Conservation (phyloP, 345 rosid genomes). For the Aquilaria sinensis region DNA sequence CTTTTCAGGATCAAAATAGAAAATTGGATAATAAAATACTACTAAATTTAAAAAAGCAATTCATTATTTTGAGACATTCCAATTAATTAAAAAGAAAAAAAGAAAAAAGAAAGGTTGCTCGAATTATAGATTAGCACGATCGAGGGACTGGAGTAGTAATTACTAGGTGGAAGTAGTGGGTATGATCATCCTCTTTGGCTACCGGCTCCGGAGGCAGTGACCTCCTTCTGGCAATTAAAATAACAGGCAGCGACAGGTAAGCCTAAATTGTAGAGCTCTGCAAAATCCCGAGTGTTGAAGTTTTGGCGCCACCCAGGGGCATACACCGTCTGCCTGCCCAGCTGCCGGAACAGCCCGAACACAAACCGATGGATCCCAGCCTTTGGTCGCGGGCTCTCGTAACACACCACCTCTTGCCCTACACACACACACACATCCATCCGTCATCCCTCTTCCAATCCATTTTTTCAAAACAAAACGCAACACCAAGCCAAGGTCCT, state of each 20-base stretch:
- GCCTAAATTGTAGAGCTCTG: constrained; percentile 75
- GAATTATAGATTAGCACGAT: too few relatives aligned
- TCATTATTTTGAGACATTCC: too few relatives aligned
- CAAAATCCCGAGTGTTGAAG: constrained; percentile 69
- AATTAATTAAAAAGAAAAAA: too few relatives aligned
- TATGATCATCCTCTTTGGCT: constrained; percentile 36
- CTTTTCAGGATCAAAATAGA: too few relatives aligned
- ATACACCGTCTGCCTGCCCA: constrained; percentile 71
- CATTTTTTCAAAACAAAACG: too few relatives aligned
- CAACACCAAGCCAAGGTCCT: too few relatives aligned
- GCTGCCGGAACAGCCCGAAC: constrained; percentile 54
- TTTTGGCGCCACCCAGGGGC: constrained; percentile 82
- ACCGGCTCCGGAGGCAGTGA: constrained; percentile 33
- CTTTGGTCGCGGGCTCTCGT: constrained; percentile 63
- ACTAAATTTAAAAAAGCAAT: too few relatives aligned
- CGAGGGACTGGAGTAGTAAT: too few relatives aligned
- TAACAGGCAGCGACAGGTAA: constrained; percentile 61
- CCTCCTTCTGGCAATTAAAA: constrained; percentile 74
- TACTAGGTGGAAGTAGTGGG: too few relatives aligned
- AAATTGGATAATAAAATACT: too few relatives aligned
- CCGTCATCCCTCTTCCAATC: too few relatives aligned
- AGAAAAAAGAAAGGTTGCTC: too few relatives aligned
- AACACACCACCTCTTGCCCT: constrained; percentile 68
- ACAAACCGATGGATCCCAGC: constrained; percentile 66
- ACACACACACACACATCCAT: constrained; percentile 8